Base-by-base conservation (phyloP, 306 rosid genomes). In the Myrica gale region DNA sequence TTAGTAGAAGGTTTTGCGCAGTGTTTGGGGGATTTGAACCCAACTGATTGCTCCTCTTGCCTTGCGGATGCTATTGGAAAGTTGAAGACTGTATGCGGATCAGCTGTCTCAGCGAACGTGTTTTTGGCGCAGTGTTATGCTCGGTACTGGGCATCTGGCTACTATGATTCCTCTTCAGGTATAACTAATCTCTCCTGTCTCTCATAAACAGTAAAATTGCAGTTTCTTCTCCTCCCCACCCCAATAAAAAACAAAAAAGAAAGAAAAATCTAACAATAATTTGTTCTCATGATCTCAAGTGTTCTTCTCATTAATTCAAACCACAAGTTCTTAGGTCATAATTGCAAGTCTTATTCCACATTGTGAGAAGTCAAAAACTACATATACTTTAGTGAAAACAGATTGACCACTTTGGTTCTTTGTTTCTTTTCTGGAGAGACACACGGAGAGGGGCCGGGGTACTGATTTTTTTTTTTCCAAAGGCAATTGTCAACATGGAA, bases 91-190 rank as follows among this genome's bases (percentile, higher is more conserved):
- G 52, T 92, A 9, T 95, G 98, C 57, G 98, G 98, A 23, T 85
- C 98, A 2, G 96, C 98, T 13, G 97, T 93, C 5, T 89, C 92
- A n/a, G 96, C 90, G 54, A 92, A 90, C 76, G 91, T 90, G 76
- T 95, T 86, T 87, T 84, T 95, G 89, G 96, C 87, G 52, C 97
- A 92, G 48, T 95, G 98, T 68, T 95, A 90, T 80, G 97, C 96
- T 50, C 80, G 88, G n/a, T 95, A 92, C 60, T 89, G 96, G 96
- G 97, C 93, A 0, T 95, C 95, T 65, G 98, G 98, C 48, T 95
- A 90, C 87, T 90, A 90, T 67, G 87, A 85, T 61, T 80, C 78
- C 21, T 73, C 84, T 77, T 57, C 88, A 80, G 98, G 98, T 95
- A n/a, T 20, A 3, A 63, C 21, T n/a, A 23, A 46, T n/a, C 2